Evolutionary conservation across 2,329 filamentous ascomycete genomes (phyloP), one percentile per base, ranked within the genome.

Genomic region (Cladophialophora carrionii): DNA sequence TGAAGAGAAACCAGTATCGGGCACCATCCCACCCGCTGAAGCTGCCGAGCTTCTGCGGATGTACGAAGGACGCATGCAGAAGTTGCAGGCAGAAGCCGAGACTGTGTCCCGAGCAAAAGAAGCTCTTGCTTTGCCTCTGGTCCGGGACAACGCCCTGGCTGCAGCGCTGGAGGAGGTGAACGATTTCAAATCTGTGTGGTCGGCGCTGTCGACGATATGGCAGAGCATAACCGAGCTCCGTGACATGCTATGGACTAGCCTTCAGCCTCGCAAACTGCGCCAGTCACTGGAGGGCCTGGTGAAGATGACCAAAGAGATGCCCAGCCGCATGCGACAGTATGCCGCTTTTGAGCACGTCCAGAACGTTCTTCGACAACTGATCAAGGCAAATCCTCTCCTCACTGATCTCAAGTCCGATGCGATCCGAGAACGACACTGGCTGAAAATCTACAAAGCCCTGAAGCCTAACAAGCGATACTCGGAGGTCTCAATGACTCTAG

Each of bases 281-380:
- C 87, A 90, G 72, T 90, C 91, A 68, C 88, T 99, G 57, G 94
- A 99, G 74, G 89, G 90, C 55, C 85, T 98, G 60, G 91, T 98
- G 76, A 96, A 96, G 82, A 96, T 96, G 85, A 98, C 93, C 41
- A 98, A 96, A 80, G 94, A 98, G 68, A 98, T 99, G 95, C 95
- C 96, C 0, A 96, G 92, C 78, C 89, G 95, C 65, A 98, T 99
- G 94, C 89, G 96, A 66, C 96, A 99, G 75, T 99, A 99, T 77
- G 94, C 96, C 72, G 96, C 96, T n/a, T 99, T 99, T 75, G 96
- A 99, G 78, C 94, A 99, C 74, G 92, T 99, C 46, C 96, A 99
- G 76, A 92, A 87, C 69, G 90, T 96, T 32, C 85, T 99, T 48
- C 90, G 92, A 52, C 89, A 93, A 68, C 85, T 96, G 56, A 84